Evolutionary conservation across 2,329 filamentous ascomycete genomes (phyloP).

Genomic region (Orbilia oligospora): DNA sequence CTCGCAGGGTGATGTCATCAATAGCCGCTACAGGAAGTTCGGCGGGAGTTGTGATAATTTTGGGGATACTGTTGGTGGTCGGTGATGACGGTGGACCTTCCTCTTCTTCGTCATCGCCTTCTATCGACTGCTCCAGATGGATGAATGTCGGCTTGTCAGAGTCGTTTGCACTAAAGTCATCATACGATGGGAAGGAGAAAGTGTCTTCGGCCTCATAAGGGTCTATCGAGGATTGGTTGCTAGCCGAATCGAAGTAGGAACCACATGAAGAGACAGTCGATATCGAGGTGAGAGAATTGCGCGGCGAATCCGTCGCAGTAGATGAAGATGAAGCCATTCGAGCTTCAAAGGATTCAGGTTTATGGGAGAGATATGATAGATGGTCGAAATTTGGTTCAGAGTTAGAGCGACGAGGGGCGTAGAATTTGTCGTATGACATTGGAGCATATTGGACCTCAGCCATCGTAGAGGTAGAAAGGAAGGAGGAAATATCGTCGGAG

Average conservation of each 20-base stretch:
- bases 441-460: slow-evolving; percentile 59
- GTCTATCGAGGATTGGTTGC: slow-evolving; percentile 59
- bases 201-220: slow-evolving; percentile 53
- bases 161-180: slow-evolving; percentile 50
- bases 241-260: slow-evolving; percentile 58
- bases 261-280: slow-evolving; percentile 58
- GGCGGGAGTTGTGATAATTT: slow-evolving; percentile 48
- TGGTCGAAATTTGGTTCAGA: slow-evolving; percentile 59
- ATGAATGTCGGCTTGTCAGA: slow-evolving; percentile 56
- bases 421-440: slow-evolving; percentile 60
- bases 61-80: slow-evolving; percentile 29
- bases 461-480: slow-evolving; percentile 35
- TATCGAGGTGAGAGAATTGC: slow-evolving; percentile 58
- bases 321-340: slow-evolving; percentile 55
- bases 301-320: slow-evolving; percentile 52
- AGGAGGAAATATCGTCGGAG: background rate
- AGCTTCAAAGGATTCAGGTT: slow-evolving; percentile 52
- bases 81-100: slow-evolving; percentile 41
- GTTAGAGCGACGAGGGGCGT: slow-evolving; percentile 51
- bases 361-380: slow-evolving; percentile 40
- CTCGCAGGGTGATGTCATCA: slow-evolving; percentile 63
- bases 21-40: slow-evolving; percentile 54
- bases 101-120: slow-evolving; percentile 46
- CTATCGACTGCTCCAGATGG: slow-evolving; percentile 58
- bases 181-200: slow-evolving; percentile 56